phyloP scores from a whole-genome alignment of 768 basidiomycete species.

The Tricholoma saponaceum region DNA sequence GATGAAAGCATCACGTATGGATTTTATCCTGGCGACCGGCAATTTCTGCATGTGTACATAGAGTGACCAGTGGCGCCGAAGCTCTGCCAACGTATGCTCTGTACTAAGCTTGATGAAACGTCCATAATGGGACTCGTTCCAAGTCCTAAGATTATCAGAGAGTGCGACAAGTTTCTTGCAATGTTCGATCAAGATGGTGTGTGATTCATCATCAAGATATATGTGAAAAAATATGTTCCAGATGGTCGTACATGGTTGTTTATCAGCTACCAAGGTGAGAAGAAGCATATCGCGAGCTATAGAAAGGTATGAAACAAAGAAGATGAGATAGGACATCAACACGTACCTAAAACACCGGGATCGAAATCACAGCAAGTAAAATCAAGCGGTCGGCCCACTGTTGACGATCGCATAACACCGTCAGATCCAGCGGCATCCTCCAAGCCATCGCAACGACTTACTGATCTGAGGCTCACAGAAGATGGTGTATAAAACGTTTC shows the following conservation, averaged over 20 bases:
- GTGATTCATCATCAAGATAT: slow-evolving; percentile 19
- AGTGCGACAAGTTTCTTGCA: slow-evolving; percentile 19
- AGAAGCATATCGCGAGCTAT: slow-evolving; percentile 35
- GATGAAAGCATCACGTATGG: slow-evolving; percentile 12
- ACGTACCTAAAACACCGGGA: slow-evolving; percentile 30
- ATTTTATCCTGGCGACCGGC: slow-evolving; percentile 5
- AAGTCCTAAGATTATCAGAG: slow-evolving; percentile 19
- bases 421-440: too few species aligned
- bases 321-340: too few species aligned
- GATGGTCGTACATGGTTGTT: not conserved
- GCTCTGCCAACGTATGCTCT: slow-evolving; percentile 24
- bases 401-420: too few species aligned
- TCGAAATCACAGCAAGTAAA: slow-evolving; percentile 38
- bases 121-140: slow-evolving; percentile 24
- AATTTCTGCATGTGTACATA: slow-evolving; percentile 22
- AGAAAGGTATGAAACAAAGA: too few species aligned
- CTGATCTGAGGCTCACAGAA: too few species aligned
- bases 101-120: slow-evolving; percentile 25
- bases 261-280: slow-evolving; percentile 27
- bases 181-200: not conserved
- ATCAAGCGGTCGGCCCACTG: slow-evolving; percentile 21
- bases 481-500: too few species aligned
- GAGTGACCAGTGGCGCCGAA: slow-evolving; percentile 26
- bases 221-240: slow-evolving; percentile 21
- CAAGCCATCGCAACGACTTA: too few species aligned